These are phyloP conservation scores for Coffea canephora DNA, from an alignment of 257 asterid species.

Conservation along the genomic window DNA sequence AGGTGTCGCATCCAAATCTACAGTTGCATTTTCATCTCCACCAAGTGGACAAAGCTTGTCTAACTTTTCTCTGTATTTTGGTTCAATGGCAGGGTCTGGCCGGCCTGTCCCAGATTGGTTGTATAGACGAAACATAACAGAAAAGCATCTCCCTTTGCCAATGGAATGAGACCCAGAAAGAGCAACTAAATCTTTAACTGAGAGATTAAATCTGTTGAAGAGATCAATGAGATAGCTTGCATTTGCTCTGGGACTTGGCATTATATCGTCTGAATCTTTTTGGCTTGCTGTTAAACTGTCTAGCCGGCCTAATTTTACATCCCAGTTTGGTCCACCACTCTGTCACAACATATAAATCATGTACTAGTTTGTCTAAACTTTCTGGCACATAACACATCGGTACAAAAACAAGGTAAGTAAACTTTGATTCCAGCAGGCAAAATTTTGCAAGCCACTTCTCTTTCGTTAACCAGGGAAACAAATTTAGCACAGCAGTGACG, in stretches of 20 bases:
- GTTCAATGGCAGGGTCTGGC: constrained; percentile 78
- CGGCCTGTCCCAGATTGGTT: constrained; percentile 85
- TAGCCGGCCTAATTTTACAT: constrained; percentile 72
- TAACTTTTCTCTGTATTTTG: constrained; percentile 42
- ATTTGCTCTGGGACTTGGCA: constrained; percentile 96
- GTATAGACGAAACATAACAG: constrained; percentile 78
- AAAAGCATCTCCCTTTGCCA: constrained; percentile 84
- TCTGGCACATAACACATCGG: background rate
- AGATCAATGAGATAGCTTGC: constrained; percentile 63
- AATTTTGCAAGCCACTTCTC: background rate
- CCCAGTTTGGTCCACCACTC: constrained; percentile 96
- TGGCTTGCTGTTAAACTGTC: constrained; percentile 91
- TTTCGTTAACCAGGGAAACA: background rate
- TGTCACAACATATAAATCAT: constrained; percentile 11
- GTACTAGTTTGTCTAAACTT: too few relatives aligned
- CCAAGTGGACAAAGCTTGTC: constrained; percentile 61
- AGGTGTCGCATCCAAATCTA: constrained; percentile 70
- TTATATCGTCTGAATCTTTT: constrained; percentile 64
- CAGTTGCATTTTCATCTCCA: constrained; percentile 67
- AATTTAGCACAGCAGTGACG: background rate
- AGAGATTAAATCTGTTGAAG: constrained; percentile 60
- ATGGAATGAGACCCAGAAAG: constrained; percentile 96
- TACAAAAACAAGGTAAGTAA: background rate
- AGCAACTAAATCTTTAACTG: constrained; percentile 71
- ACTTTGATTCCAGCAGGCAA: background rate